Base-by-base conservation (phyloP, 495 filamentous ascomycete genomes). In the Penicillium subrubescens region DNA sequence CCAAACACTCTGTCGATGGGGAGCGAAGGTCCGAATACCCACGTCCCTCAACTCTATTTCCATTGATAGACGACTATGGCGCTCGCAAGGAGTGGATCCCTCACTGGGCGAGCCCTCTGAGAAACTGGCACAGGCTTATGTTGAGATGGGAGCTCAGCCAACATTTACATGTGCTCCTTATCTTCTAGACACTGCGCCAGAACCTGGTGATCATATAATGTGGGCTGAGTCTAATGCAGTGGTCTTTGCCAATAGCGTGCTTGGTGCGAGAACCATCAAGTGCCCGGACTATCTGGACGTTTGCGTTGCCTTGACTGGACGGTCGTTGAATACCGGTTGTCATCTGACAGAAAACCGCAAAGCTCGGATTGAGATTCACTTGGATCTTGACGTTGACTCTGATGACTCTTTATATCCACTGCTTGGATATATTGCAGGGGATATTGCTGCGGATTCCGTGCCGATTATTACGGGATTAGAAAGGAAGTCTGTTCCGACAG, bases 161-260 rank as follows among this genome's bases (percentile, higher is more conserved):
- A 78, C 62, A 17, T 78, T 78, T 46, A 78, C 73, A 34, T 78
- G 73, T 39, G 71, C 71, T 1, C 75, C 75, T 4, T 78, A 78
- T 60, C 65, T 59, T 14, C 65, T 78, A 0, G 67, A 72, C 0
- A 59, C 33, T 33, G 70, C 70, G 0, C 75, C 75, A 2, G 51
- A 63, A 6, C 34, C 52, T 4, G 72, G 73, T 8, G 70, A 74
- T 5, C 35, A 73, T 25, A 64, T 76, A 5, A 67, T 60, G 2
- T 77, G 73, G 73, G 69, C 72, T 3, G 75, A 76, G 65, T 74
- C 73, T 2, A 76, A 76, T 54, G 75, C 73, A 0, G 75, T 77
- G 3, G 71, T 76, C 5, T 77, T 65, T 53, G 72, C 72, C 0
- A 77, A 77, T 51, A 77, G 72, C 35, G 66, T 77, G 0, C 69